Base-by-base conservation (phyloP, 2,329 filamentous ascomycete species). In the Teratosphaeriaceae sp. region DNA sequence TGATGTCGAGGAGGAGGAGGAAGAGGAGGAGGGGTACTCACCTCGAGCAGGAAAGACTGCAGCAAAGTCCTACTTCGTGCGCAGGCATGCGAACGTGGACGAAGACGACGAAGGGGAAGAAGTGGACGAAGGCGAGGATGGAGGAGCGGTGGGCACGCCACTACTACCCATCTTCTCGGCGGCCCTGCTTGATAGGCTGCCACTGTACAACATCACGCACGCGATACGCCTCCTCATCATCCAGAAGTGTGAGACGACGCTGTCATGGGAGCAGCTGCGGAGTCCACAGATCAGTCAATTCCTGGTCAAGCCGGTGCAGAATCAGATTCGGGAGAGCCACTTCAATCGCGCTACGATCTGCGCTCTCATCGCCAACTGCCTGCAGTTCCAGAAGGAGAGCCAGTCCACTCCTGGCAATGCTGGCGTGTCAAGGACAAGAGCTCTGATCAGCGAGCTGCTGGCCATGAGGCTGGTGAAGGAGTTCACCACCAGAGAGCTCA, bases 251-350 rank as follows among this genome's bases (percentile, higher is more conserved):
- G 90, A 97, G 69, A 96, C 89, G 1, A 90, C 88, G 0, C 70
- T 97, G 39, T 84, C 88, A 13, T 97, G 89, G 89, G 90, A 97
- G 51, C 90, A 97, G 64, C 73, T 97, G 49, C 80, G 89, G 50
- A 94, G 88, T n/a, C 90, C 90, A 2, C 90, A 97, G 62, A 84
- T 97, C 44, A 95, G 88, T 13, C 89, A 95, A 61, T 97, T 97
- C 62, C 76, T 97, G 26, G 78, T 96, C 60, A 96, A 96, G 70
- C 90, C 90, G 2, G 92, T 96, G 71, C 88, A 92, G 65, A 85
- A 92, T 61, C 84, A 90, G 63, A 89, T 96, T 50, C 81, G 84
- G 47, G 74, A 79, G 13, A 80, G 85, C 40, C 86, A 95, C 65
- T 90, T 94, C 64, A 89, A 84, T 22, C 78, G 85, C 37, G 89